phyloP scores from a whole-genome alignment of 768 basidiomycete species.

The Pisolithus microcarpus region DNA sequence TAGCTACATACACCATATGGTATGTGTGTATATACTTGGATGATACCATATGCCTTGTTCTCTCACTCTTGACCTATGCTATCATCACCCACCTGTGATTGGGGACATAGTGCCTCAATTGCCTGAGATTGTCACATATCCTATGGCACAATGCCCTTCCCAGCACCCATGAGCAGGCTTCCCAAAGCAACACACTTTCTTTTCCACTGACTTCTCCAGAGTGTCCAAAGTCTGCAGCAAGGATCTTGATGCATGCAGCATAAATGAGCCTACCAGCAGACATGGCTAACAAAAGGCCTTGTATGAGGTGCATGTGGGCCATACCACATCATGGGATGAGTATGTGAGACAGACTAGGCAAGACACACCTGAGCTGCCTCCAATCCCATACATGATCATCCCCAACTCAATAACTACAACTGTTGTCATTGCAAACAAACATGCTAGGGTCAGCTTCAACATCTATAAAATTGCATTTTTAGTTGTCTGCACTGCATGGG shows the following conservation, averaged over 20 bases:
- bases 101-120: no score
- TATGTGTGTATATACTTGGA: no score
- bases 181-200: constrained; percentile 49
- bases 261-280: constrained; percentile 82
- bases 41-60: no score
- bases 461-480: constrained; percentile 5
- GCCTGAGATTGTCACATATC: no score
- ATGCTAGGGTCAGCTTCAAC: constrained; percentile 45
- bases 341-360: background rate
- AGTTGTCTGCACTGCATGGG: background rate
- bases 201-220: constrained; percentile 32
- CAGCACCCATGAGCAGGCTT: constrained; percentile 58
- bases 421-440: constrained; percentile 71
- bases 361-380: constrained; percentile 22
- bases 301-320: constrained; percentile 48
- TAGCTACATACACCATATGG: no score
- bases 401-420: constrained; percentile 63
- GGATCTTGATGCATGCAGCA: constrained; percentile 79
- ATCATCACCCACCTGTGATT: no score
- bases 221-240: constrained; percentile 70
- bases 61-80: no score
- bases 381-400: constrained; percentile 37
- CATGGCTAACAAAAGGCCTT: constrained; percentile 72
- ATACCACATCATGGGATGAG: background rate
- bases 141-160: constrained; percentile 39